phyloP scores from a whole-genome alignment of 2,329 filamentous ascomycete species.

The Dactylellina parvicollis region DNA sequence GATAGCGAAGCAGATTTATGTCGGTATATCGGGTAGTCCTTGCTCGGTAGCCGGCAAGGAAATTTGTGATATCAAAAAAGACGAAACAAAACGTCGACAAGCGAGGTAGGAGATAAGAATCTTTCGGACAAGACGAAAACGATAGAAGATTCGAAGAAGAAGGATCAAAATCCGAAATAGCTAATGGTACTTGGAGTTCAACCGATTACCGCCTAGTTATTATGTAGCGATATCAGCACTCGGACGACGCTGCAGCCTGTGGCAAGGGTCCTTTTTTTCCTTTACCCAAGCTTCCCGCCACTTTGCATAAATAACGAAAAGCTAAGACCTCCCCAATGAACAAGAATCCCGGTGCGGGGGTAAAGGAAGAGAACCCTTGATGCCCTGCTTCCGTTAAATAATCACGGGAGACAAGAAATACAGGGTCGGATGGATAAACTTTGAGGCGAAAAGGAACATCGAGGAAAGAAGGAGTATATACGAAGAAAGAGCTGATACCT shows the following conservation, averaged over 20 bases:
- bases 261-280: background rate
- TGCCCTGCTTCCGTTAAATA: slow-evolving; percentile 44
- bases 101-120: slow-evolving; percentile 30
- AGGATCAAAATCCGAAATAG: background rate
- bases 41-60: slow-evolving; percentile 18
- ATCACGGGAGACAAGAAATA: slow-evolving; percentile 23
- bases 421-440: slow-evolving; percentile 2
- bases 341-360: slow-evolving; percentile 23
- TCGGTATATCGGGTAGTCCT: background rate
- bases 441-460: background rate
- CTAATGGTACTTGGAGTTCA: background rate
- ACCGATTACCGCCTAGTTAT: slow-evolving; percentile 5
- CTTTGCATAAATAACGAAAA: slow-evolving; percentile 26
- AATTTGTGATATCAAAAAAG: no score
- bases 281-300: slow-evolving; percentile 30
- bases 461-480: background rate
- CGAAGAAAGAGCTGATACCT: no score
- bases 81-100: slow-evolving; percentile 45
- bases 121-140: slow-evolving; percentile 17
- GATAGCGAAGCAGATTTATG: slow-evolving; percentile 19
- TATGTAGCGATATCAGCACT: slow-evolving; percentile 13
- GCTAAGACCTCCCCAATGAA: slow-evolving; percentile 8
- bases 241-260: slow-evolving; percentile 2
- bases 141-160: slow-evolving; percentile 1
- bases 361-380: no score